Conservation (phyloP, 352 stramenopile species). For the Bremia lactucae region DNA sequence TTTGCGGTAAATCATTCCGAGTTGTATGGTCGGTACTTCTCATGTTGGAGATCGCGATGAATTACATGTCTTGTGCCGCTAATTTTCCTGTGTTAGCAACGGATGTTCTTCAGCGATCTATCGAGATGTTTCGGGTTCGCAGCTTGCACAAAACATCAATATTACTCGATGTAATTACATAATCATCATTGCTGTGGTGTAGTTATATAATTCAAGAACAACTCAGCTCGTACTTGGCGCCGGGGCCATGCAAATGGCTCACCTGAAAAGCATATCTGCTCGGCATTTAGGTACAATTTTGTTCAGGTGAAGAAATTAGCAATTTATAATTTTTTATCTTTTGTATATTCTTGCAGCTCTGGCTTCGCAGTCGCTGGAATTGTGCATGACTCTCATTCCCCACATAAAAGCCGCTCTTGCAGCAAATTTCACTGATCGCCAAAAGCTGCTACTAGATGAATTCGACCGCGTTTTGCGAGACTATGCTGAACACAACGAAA, state of each 20-base stretch:
- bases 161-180: too few relatives aligned
- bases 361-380: conserved; percentile 90
- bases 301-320: not conserved
- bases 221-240: conserved; percentile 94
- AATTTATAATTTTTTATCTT: too few relatives aligned
- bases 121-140: conserved; percentile 83
- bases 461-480: conserved; percentile 93
- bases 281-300: conserved; percentile 81
- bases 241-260: conserved; percentile 92
- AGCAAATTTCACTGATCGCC: conserved; percentile 88
- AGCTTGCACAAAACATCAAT: not conserved
- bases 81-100: conserved; percentile 92
- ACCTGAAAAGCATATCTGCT: conserved; percentile 93
- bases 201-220: conserved; percentile 94
- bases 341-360: conserved; percentile 49
- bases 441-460: conserved; percentile 93
- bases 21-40: conserved; percentile 93
- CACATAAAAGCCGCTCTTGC: conserved; percentile 93
- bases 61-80: conserved; percentile 88
- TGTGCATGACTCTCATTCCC: conserved; percentile 90
- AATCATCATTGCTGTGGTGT: conserved; percentile 15
- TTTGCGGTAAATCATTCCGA: conserved; percentile 89
- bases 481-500: conserved; percentile 94
- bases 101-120: conserved; percentile 88
- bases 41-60: conserved; percentile 93